Base-by-base conservation (phyloP, 345 rosid species). In the Arabidopsis arenosa region DNA sequence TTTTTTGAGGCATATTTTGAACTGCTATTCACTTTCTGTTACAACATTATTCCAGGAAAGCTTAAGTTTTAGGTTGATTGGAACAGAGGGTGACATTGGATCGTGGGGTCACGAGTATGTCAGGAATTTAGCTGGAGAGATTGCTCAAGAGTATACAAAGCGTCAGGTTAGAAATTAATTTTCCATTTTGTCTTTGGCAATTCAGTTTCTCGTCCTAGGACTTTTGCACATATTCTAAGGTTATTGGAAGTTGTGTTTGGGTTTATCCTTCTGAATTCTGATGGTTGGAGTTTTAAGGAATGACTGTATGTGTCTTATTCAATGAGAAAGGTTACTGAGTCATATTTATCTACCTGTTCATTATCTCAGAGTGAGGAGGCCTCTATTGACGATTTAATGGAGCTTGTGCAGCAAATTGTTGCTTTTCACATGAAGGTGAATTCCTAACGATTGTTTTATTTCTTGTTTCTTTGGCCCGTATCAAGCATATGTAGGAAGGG, bases 51-150 rank as follows among this genome's bases (percentile, higher is more conserved):
- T 72, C 7, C 86, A 94, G 97, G 98, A 95, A 82, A 95, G 94
- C 79, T 85, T 95, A 74, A 79, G 84, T 70, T 95, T 87, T 83
- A 86, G 96, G 78, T 80, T 95, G 80, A 43, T 89, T 79, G 99
- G 99, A 62, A 85, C 97, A 9, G 90, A 83, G 65, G 93, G 91
- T 72, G 99, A 95, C 78, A 89, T 95, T 68, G 98, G 96, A 72
- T 95, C 97, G 1, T 95, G 97, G 97, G 99, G 97, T 39, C 98
- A 95, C 65, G 97, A 90, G 78, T 92, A 95, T 81, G 99, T 95
- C 60, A 89, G 96, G 89, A 94, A 92, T 75, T 83, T 94, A 77
- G 96, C 98, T 23, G 93, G 98, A 66, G 99, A 95, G 86, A 87
- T 91, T 80, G 78, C 88, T 2, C 85, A 85, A 67, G 99, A 90